Percentiles rank a stretch among this genome's conserved stretches.
Evolutionary conservation across 768 basidiomycete species (phyloP).

Genomic region (Lentinula detonsa): DNA sequence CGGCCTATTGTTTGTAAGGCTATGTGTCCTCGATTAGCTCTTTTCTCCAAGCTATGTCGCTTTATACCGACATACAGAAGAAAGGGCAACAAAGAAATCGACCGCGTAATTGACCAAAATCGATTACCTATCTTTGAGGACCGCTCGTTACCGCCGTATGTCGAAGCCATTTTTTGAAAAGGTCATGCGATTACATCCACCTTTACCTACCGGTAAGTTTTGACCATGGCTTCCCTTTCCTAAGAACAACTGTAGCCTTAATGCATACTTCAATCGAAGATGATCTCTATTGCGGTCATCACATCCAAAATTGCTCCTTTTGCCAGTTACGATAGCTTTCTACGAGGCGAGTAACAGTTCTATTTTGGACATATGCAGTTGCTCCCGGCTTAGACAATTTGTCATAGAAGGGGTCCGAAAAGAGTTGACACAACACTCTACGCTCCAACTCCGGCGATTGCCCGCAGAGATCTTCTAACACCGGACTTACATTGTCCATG

Average conservation of each 20-base stretch:
- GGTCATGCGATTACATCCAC: background rate
- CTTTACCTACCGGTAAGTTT: background rate
- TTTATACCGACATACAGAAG: background rate
- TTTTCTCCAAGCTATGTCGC: slow-evolving; percentile 11
- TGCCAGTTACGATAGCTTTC: too few relatives aligned
- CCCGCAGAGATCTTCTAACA: too few relatives aligned
- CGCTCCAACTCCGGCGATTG: too few relatives aligned
- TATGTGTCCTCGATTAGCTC: background rate
- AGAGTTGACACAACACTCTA: too few relatives aligned
- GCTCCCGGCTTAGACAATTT: too few relatives aligned
- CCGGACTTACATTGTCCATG: too few relatives aligned
- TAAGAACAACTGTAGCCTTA: background rate
- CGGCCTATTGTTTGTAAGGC: background rate
- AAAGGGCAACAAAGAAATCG: background rate
- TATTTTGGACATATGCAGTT: too few relatives aligned
- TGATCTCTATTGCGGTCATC: slow-evolving; percentile 8
- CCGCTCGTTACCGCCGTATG: background rate
- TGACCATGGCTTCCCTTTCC: background rate
- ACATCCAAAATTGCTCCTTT: slow-evolving; percentile 1
- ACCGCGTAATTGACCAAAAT: background rate
- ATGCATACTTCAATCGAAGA: slow-evolving; percentile 16
- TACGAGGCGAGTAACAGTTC: too few relatives aligned
- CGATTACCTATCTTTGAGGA: slow-evolving; percentile 1
- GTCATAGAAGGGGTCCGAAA: too few relatives aligned
- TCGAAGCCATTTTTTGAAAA: slow-evolving; percentile 1